Evolutionary conservation across 768 basidiomycete species (phyloP), one percentile per base, ranked within the genome.

Genomic region (Tricholoma flavovirens): DNA sequence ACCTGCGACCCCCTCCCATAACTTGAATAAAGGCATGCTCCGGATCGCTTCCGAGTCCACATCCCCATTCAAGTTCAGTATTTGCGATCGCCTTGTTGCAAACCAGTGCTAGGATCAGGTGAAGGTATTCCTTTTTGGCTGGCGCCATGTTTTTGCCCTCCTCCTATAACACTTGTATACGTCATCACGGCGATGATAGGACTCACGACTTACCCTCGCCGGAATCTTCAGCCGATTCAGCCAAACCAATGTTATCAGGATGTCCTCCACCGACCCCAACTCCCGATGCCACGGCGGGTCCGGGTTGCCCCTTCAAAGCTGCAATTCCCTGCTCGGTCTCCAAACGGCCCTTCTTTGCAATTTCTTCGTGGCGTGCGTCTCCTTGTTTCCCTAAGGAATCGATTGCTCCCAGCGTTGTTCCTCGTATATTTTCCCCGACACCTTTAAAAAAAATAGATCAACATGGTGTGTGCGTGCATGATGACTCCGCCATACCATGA

Each of bases 351-450:
- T 71, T 64, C 5, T 62, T 43, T 0, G 66, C 69, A 5, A 76
- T 68, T 3, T 73, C 72, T 4, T 74, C 73, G 5, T 79, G 66
- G 14, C 64, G 67, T 5, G 61, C 56, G 5, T 63, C 64, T 0
- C 65, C 64, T 11, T 66, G 60, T 5, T 66, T 63, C 2, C 69
- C 60, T 9, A 71, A 35, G 1, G 67, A 66, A 53, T 80, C 78
- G 9, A 78, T 57, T 3, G 72, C 71, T 10, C 73, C 72, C 46
- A 79, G 61, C 8, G 71, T 56, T 0, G 76, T 71, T 6, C 80
- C 80, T 22, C 78, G 73, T 5, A 80, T 55, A 42, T 67, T 73
- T 35, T 81, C 79, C 6, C 77, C 76, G 1, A 75, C 26, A 3
- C 80, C 80, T 77, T 56, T 53, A 12, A 15, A 53, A 45, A n/a